Evolutionary conservation across 2,329 filamentous ascomycete species (phyloP), one percentile per base, ranked within the genome.

Genomic region (Fusarium keratoplasticum): DNA sequence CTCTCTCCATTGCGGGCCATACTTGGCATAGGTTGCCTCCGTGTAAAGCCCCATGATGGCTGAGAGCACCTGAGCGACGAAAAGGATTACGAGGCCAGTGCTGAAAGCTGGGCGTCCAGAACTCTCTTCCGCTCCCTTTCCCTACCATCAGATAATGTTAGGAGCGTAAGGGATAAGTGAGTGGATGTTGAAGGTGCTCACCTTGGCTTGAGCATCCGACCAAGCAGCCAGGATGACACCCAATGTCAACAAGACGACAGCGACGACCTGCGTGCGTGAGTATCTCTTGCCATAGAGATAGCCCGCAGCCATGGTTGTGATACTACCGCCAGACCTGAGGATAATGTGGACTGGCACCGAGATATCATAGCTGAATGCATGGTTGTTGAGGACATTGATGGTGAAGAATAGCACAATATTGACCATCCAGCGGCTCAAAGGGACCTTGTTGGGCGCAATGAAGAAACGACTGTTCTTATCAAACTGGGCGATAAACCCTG

Each of bases 311-410:
- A 99, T 97, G 10, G 96, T 98, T 6, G 95, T 97, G 71, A 98
- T 97, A 78, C 95, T 98, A 18, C 96, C 96, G 59, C 96, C 97
- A 58, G 95, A 98, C 62, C 96, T 91, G 33, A 99, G 87, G 75
- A 99, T 98, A 78, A 99, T 99, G 81, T 99, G 96, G 58, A 99
- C 91, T 2, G 96, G 96, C 0, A 99, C 95, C 8, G 95, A 98
- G 66, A 99, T 98, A 77, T 95, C 92, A 84, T 98, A 99, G 72
- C 95, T 95, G 82, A 99, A 99, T 8, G 96, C 96, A 87, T 96
- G 96, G 79, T 99, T 99, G 84, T 99, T 99, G 80, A 99, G 85
- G 67, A 98, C 91, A 79, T 98, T 99, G 84, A 99, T 96, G 71
- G 90, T 89, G 82, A 97, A 96, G 84, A 98, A 98, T 76, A 98